Conservation (phyloP, 1,139 yeast genomes). For the Saccharomyces uvarum region DNA sequence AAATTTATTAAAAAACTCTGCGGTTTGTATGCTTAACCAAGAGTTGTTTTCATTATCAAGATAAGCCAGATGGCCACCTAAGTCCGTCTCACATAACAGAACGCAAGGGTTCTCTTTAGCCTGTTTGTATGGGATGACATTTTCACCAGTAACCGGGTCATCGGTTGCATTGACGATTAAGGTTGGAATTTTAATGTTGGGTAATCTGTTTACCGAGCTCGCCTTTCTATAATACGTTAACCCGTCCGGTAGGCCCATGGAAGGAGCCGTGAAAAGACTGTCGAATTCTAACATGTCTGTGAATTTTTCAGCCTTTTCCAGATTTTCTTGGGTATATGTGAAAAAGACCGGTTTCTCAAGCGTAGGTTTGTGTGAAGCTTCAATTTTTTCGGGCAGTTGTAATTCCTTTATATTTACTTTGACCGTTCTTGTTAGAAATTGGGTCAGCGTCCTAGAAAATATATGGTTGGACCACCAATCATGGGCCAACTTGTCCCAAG, state of each 20-base stretch:
- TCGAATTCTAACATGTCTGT: conserved; percentile 53
- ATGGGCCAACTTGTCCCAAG: conserved; percentile 42
- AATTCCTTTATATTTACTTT: conserved; percentile 52
- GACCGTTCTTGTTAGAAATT: conserved; percentile 52
- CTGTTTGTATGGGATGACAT: conserved; percentile 56
- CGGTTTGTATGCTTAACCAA: conserved; percentile 63
- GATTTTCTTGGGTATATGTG: conserved; percentile 30
- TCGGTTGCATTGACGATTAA: conserved; percentile 61
- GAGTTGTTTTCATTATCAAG: conserved; percentile 49
- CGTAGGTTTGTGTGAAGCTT: conserved; percentile 30
- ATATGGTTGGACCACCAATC: conserved; percentile 52
- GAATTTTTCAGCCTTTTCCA: conserved; percentile 30
- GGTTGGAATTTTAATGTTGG: conserved; percentile 54
- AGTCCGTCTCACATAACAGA: conserved; percentile 52
- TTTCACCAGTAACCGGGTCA: conserved; percentile 72
- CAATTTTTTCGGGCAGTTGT: conserved; percentile 19
- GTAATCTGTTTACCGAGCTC: conserved; percentile 53
- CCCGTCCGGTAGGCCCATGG: conserved; percentile 63
- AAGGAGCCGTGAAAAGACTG: conserved; percentile 55
- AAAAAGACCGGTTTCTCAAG: conserved; percentile 16
- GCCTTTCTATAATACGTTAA: conserved; percentile 62
- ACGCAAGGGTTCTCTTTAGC: conserved; percentile 59
- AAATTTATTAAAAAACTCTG: conserved; percentile 50
- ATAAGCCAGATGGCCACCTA: conserved; percentile 78
- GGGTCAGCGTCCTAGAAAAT: conserved; percentile 58